These are phyloP conservation scores for Verticillium nonalfalfae DNA, from an alignment of 2,329 filamentous ascomycete species.

Conservation along the genomic window DNA sequence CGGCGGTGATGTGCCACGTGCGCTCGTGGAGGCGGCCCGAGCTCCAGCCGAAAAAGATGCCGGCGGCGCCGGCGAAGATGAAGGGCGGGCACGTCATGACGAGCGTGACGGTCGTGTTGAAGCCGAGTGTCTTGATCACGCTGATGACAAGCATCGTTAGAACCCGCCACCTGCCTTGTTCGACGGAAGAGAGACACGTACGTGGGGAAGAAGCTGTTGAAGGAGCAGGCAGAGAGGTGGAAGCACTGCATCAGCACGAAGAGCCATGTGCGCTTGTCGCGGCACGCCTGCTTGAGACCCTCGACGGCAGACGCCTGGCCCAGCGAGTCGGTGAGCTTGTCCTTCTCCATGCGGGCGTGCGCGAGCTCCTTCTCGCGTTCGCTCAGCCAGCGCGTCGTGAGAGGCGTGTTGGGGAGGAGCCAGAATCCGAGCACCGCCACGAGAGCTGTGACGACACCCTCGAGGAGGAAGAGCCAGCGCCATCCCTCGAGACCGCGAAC, in stretches of 20 bases:
- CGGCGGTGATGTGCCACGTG: slow-evolving; percentile 41
- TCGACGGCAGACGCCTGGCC: slow-evolving; percentile 31
- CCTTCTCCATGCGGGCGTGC: slow-evolving; percentile 38
- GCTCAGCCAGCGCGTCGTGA: slow-evolving; percentile 36
- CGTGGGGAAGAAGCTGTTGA: slow-evolving; percentile 39
- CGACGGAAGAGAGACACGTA: slow-evolving; percentile 10
- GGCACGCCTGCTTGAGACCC: slow-evolving; percentile 40
- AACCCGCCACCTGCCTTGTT: too few species aligned
- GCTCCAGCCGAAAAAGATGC: slow-evolving; percentile 40
- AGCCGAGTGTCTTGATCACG: slow-evolving; percentile 42
- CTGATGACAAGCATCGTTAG: slow-evolving; percentile 7
- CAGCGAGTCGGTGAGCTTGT: slow-evolving; percentile 40
- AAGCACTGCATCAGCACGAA: slow-evolving; percentile 51
- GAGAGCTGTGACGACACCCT: slow-evolving; percentile 54
- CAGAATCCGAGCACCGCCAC: slow-evolving; percentile 57
- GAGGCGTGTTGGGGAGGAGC: slow-evolving; percentile 33
- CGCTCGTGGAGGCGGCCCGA: slow-evolving; percentile 41
- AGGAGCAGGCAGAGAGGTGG: slow-evolving; percentile 41
- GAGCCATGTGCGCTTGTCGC: slow-evolving; percentile 45
- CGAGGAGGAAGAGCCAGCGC: slow-evolving; percentile 54
- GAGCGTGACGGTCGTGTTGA: slow-evolving; percentile 41
- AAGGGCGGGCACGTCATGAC: slow-evolving; percentile 48
- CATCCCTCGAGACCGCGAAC: slow-evolving; percentile 52
- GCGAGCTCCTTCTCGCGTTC: slow-evolving; percentile 40
- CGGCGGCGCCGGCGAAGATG: slow-evolving; percentile 38